Percentiles rank a stretch among this genome's conserved stretches.
Evolutionary conservation across 352 stramenopile species (phyloP).

Genomic region (Aphanomyces stellatus): DNA sequence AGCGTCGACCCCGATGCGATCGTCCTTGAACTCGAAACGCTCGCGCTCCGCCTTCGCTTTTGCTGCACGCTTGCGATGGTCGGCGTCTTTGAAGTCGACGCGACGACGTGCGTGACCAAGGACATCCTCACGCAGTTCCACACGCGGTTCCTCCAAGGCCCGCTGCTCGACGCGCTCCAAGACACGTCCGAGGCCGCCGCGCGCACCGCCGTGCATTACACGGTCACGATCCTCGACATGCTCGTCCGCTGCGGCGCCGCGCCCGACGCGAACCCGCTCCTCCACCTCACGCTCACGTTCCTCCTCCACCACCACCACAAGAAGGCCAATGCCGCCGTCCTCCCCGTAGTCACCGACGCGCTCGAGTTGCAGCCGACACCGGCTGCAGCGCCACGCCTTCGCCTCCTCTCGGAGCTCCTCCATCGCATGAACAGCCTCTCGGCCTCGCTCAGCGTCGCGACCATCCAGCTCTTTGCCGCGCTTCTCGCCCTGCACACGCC

Average conservation of each 20-base stretch:
- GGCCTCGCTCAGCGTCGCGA: slow-evolving; percentile 66
- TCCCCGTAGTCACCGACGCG: neutral
- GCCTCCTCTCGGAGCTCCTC: slow-evolving; percentile 59
- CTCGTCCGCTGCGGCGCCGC: slow-evolving; percentile 59
- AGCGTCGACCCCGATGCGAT: slow-evolving; percentile 25
- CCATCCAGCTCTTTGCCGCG: slow-evolving; percentile 73
- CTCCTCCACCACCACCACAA: slow-evolving; percentile 35
- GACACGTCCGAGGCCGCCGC: slow-evolving; percentile 58
- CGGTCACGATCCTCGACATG: slow-evolving; percentile 71
- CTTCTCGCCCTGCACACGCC: slow-evolving; percentile 61
- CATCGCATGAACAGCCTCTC: slow-evolving; percentile 76
- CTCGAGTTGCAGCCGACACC: neutral
- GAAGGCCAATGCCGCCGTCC: neutral
- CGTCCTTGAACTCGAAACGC: slow-evolving; percentile 40
- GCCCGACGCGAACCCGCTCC: slow-evolving; percentile 60
- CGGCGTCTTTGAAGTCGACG: slow-evolving; percentile 53
- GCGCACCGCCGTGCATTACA: slow-evolving; percentile 61
- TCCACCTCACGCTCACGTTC: slow-evolving; percentile 72
- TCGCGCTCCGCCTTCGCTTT: slow-evolving; percentile 66
- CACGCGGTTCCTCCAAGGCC: slow-evolving; percentile 54
- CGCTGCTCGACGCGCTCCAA: slow-evolving; percentile 54
- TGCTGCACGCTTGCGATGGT: slow-evolving; percentile 80
- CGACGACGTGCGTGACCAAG: slow-evolving; percentile 54
- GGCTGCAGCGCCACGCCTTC: neutral
- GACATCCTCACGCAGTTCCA: slow-evolving; percentile 68